Percentiles rank a stretch among this genome's conserved stretches.
Conservation (phyloP, 169 alveolate genomes). For the Eimeria brunetti region DNA sequence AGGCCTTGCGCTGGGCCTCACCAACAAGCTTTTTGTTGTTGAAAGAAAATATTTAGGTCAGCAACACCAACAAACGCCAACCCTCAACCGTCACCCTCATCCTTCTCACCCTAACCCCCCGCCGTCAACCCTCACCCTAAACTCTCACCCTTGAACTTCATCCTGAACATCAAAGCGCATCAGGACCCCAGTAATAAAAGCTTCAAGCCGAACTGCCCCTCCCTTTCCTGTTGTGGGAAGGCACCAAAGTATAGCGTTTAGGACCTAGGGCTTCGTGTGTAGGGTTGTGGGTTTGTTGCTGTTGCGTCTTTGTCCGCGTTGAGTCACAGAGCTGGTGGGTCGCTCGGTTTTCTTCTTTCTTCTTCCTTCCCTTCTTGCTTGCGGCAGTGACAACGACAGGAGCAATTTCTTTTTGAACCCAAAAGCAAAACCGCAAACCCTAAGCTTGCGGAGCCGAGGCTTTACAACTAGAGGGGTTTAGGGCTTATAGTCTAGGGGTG, state of each 20-base stretch:
- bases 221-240: not conserved
- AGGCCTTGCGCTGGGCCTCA: constrained; percentile 34
- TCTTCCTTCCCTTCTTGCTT: not conserved
- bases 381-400: not conserved
- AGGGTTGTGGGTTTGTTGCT: not conserved
- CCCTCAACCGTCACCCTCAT: not conserved
- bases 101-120: not conserved
- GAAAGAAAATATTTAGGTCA: constrained; percentile 1
- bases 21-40: constrained; percentile 13
- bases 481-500: not conserved
- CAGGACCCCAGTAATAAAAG: not conserved
- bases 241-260: not conserved
- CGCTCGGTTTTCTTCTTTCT: not conserved
- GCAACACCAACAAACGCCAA: not conserved
- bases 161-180: not conserved
- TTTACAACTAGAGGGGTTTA: not conserved
- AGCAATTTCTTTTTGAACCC: not conserved
- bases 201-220: not conserved
- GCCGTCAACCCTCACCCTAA: not conserved
- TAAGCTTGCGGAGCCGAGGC: not conserved
- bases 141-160: not conserved
- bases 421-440: not conserved
- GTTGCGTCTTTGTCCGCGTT: not conserved
- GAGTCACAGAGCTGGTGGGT: constrained; percentile 17
- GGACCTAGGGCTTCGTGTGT: not conserved